phyloP scores from a whole-genome alignment of 2,329 filamentous ascomycete genomes.

The Fusarium haematococcum region DNA sequence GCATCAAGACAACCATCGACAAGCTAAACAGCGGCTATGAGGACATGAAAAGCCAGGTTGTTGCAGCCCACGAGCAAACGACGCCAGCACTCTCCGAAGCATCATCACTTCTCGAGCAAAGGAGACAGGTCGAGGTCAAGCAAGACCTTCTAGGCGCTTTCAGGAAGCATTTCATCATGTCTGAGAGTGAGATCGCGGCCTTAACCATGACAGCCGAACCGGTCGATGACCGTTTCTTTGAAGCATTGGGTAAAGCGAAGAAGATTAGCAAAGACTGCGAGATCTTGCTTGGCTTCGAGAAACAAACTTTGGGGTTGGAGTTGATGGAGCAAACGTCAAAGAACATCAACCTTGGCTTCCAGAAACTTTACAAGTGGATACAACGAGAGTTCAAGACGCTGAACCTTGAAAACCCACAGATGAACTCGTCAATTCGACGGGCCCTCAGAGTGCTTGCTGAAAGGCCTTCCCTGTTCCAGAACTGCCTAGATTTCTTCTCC shows the following conservation, averaged over 20 bases:
- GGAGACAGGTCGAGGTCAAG: conserved; percentile 80
- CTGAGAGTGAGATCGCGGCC: conserved; percentile 80
- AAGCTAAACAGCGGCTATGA: conserved; percentile 83
- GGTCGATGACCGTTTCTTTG: conserved; percentile 88
- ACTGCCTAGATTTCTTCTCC: conserved; percentile 91
- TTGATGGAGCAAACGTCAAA: conserved; percentile 92
- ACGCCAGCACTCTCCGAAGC: conserved; percentile 82
- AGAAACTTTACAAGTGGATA: conserved; percentile 96
- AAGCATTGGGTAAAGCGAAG: conserved; percentile 81
- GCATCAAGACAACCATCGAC: conserved; percentile 82
- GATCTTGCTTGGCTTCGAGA: conserved; percentile 87
- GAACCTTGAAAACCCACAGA: conserved; percentile 94
- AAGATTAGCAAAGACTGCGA: conserved; percentile 91
- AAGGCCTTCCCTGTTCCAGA: conserved; percentile 90
- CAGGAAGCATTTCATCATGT: conserved; percentile 84
- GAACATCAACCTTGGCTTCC: conserved; percentile 87
- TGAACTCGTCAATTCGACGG: conserved; percentile 84
- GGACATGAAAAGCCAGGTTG: conserved; percentile 83
- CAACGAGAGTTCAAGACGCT: conserved; percentile 92
- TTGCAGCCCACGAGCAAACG: conserved; percentile 80
- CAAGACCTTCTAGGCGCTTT: conserved; percentile 83
- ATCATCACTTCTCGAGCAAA: conserved; percentile 77
- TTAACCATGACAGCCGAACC: conserved; percentile 84
- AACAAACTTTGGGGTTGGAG: conserved; percentile 87
- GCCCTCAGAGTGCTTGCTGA: conserved; percentile 91